phyloP scores from a whole-genome alignment of 2,329 filamentous ascomycete species.

The Didymella pomorum region DNA sequence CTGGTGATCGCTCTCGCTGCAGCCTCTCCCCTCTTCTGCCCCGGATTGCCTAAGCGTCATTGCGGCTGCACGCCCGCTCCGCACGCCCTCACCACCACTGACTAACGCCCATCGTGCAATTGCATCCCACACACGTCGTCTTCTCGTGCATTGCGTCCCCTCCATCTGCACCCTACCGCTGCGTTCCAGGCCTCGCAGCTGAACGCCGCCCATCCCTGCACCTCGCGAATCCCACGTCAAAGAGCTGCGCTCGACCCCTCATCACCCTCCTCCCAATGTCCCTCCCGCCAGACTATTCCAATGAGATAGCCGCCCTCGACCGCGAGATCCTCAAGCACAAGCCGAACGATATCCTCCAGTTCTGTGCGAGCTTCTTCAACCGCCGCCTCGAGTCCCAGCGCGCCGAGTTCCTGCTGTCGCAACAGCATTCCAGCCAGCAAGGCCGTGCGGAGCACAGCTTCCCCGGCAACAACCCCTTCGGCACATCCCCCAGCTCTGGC shows the following conservation, averaged over 20 bases:
- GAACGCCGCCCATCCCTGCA: slow-evolving; percentile 47
- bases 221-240: slow-evolving; percentile 48
- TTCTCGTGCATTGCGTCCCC: slow-evolving; percentile 7
- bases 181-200: slow-evolving; percentile 40
- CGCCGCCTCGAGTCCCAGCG: slow-evolving; percentile 72
- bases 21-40: slow-evolving; percentile 31
- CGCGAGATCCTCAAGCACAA: slow-evolving; percentile 66
- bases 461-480: slow-evolving; percentile 81
- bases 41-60: slow-evolving; percentile 29
- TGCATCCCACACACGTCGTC: slow-evolving; percentile 11
- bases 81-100: slow-evolving; percentile 20
- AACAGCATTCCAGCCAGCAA: slow-evolving; percentile 56
- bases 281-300: slow-evolving; percentile 56
- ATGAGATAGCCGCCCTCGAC: slow-evolving; percentile 70
- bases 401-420: slow-evolving; percentile 61
- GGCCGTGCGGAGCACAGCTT: slow-evolving; percentile 72
- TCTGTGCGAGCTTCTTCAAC: slow-evolving; percentile 74
- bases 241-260: slow-evolving; percentile 49
- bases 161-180: slow-evolving; percentile 32
- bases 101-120: slow-evolving; percentile 16
- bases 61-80: slow-evolving; percentile 25
- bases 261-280: slow-evolving; percentile 48
- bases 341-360: slow-evolving; percentile 72
- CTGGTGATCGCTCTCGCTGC: slow-evolving; percentile 27
- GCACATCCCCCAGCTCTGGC: slow-evolving; percentile 53